Evolutionary conservation across 2,329 filamentous ascomycete genomes (phyloP).

Genomic region (Aspergillus phoenicis): DNA sequence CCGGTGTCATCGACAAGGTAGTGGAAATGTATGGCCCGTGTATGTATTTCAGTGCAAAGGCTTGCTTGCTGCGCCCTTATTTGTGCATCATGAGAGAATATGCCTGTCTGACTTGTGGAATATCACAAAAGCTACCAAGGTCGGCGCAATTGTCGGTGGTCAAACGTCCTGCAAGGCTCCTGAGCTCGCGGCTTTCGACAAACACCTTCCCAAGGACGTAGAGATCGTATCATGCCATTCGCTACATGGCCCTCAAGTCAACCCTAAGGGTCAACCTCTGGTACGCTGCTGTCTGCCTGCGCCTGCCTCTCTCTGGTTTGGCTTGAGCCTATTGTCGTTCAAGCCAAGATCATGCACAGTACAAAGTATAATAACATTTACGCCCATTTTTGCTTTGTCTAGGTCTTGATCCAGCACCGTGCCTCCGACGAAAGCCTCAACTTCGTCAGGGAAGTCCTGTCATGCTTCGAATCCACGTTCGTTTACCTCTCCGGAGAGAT

Average conservation of each 20-base stretch:
- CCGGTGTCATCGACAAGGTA: slow-evolving; percentile 82
- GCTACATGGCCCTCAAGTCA: slow-evolving; percentile 87
- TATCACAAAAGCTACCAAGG: slow-evolving; percentile 73
- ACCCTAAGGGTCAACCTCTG: slow-evolving; percentile 84
- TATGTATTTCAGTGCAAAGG: slow-evolving; percentile 54
- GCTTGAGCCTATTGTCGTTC: too few relatives aligned
- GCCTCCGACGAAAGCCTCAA: slow-evolving; percentile 73
- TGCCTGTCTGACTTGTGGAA: slow-evolving; percentile 29
- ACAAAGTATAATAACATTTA: slow-evolving; percentile 18
- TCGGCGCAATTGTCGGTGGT: slow-evolving; percentile 91
- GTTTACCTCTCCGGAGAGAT: slow-evolving; percentile 84
- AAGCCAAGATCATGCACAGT: slow-evolving; percentile 13
- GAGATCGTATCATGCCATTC: slow-evolving; percentile 96
- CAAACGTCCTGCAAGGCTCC: slow-evolving; percentile 98
- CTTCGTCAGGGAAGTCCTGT: slow-evolving; percentile 79
- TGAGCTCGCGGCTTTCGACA: slow-evolving; percentile 91
- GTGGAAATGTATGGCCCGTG: slow-evolving; percentile 90
- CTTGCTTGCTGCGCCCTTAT: slow-evolving; percentile 10
- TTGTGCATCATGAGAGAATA: background rate
- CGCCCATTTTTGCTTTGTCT: slow-evolving; percentile 2
- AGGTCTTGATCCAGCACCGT: slow-evolving; percentile 87
- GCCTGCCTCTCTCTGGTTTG: background rate
- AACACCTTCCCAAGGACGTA: slow-evolving; percentile 81
- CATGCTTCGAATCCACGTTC: slow-evolving; percentile 80
- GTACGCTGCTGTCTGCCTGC: slow-evolving; percentile 51